Evolutionary conservation across 2,329 filamentous ascomycete genomes (phyloP).

Genomic region (Botrytis byssoidea): DNA sequence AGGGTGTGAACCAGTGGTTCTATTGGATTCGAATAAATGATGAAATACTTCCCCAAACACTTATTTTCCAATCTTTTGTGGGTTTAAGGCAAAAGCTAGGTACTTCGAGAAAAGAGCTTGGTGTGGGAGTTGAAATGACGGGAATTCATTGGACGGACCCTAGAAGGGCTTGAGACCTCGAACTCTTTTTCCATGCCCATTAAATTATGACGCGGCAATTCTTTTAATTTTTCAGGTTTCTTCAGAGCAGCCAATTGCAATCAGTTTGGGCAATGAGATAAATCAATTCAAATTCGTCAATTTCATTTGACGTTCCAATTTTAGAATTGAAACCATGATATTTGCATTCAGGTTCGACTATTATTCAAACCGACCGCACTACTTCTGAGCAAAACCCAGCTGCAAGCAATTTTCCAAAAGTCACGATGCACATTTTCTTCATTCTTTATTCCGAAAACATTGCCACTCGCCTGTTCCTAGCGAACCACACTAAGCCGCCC

Average conservation of each 20-base stretch:
- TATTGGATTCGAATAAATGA: not conserved
- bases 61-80: not conserved
- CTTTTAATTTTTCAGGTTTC: not conserved
- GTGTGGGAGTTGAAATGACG: not conserved
- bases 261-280: not conserved
- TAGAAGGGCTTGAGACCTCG: not conserved
- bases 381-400: not conserved
- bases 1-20: not conserved
- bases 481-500: not conserved
- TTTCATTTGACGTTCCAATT: not conserved
- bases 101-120: too few relatives aligned
- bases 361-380: not conserved
- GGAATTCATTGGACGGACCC: not conserved
- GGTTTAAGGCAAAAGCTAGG: not conserved
- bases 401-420: not conserved
- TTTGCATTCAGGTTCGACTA: not conserved
- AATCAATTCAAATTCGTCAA: not conserved
- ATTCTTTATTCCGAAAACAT: conserved; percentile 15
- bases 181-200: too few relatives aligned
- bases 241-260: not conserved
- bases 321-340: not conserved
- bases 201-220: too few relatives aligned
- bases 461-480: conserved; percentile 5
- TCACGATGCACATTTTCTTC: too few relatives aligned
- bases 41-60: accelerated